These are phyloP conservation scores for Cerrena zonata DNA, from an alignment of 1,284 basidiomycete species.

Conservation along the genomic window DNA sequence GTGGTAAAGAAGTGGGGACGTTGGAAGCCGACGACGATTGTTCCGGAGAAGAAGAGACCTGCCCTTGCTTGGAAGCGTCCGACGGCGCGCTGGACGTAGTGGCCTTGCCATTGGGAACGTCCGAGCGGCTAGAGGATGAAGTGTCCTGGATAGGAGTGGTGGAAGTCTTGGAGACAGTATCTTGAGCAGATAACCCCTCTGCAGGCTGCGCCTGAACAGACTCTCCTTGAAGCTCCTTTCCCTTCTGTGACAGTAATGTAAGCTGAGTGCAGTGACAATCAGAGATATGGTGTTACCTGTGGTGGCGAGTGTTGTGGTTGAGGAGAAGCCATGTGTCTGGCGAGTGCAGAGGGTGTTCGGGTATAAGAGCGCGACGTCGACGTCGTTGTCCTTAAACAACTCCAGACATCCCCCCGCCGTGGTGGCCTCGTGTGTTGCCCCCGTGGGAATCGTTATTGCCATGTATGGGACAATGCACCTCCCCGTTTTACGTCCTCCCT, in stretches of 20 bases:
- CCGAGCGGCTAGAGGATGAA: slow-evolving; percentile 8
- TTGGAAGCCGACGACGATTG: slow-evolving; percentile 13
- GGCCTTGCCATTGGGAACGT: slow-evolving; percentile 19
- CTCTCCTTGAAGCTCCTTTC: slow-evolving; percentile 24
- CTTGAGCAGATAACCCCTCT: slow-evolving; percentile 19
- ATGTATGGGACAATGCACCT: not conserved
- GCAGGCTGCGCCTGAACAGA: slow-evolving; percentile 24
- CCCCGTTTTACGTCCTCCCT: not conserved
- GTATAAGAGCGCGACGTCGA: slow-evolving; percentile 24
- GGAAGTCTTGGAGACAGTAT: slow-evolving; percentile 10
- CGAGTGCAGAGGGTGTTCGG: slow-evolving; percentile 25
- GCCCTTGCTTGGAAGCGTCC: slow-evolving; percentile 22
- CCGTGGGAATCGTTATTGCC: slow-evolving; percentile 4
- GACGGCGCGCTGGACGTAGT: slow-evolving; percentile 15
- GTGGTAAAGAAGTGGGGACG: slow-evolving; percentile 9
- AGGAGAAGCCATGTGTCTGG: slow-evolving; percentile 25
- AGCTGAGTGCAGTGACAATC: slow-evolving; percentile 3
- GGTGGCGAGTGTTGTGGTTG: slow-evolving; percentile 19
- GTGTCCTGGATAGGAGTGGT: slow-evolving; percentile 13
- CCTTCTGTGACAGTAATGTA: slow-evolving; percentile 22
- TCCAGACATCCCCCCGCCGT: slow-evolving; percentile 19
- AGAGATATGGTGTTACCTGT: slow-evolving; percentile 8
- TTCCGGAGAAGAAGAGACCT: slow-evolving; percentile 20
- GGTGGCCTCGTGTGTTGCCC: slow-evolving; percentile 22
- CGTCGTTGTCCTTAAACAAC: slow-evolving; percentile 18